A percentile compares a stretch with the other conserved stretches of the same genome.
phyloP scores from a whole-genome alignment of 1,284 basidiomycete genomes.

The Sutorius eximius region DNA sequence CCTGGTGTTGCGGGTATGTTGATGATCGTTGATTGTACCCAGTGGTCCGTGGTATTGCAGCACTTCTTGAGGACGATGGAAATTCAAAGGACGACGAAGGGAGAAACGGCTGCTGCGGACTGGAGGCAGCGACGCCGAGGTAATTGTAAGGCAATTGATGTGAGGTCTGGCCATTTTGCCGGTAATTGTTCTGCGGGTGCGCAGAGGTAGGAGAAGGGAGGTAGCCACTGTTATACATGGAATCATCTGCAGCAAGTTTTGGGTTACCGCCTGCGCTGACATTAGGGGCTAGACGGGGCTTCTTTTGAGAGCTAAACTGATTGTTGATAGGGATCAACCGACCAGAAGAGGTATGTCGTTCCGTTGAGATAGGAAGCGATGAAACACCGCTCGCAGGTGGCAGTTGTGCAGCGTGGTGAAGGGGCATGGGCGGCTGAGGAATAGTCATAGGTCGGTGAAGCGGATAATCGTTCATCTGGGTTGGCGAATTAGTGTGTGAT shows the following conservation, averaged over 20 bases:
- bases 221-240: constrained; percentile 30
- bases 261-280: constrained; percentile 19
- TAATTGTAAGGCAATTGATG: constrained; percentile 30
- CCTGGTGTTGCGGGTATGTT: constrained; percentile 31
- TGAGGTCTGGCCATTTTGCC: constrained; percentile 30
- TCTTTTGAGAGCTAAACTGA: constrained; percentile 29
- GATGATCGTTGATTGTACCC: constrained; percentile 29
- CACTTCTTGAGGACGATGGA: constrained; percentile 28
- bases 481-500: constrained; percentile 4
- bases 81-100: constrained; percentile 32
- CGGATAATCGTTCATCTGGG: constrained; percentile 30
- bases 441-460: constrained; percentile 35
- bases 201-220: constrained; percentile 33
- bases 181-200: constrained; percentile 29
- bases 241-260: constrained; percentile 31
- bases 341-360: constrained; percentile 35
- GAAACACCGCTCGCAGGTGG: constrained; percentile 16
- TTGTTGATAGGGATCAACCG: constrained; percentile 29
- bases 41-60: constrained; percentile 20
- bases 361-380: constrained; percentile 35
- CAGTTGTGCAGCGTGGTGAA: constrained; percentile 32
- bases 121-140: constrained; percentile 17
- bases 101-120: constrained; percentile 27
- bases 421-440: constrained; percentile 36
- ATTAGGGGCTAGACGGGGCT: constrained; percentile 32